Evolutionary conservation across 2,329 filamentous ascomycete species (phyloP).

Genomic region (Alternaria dauci): DNA sequence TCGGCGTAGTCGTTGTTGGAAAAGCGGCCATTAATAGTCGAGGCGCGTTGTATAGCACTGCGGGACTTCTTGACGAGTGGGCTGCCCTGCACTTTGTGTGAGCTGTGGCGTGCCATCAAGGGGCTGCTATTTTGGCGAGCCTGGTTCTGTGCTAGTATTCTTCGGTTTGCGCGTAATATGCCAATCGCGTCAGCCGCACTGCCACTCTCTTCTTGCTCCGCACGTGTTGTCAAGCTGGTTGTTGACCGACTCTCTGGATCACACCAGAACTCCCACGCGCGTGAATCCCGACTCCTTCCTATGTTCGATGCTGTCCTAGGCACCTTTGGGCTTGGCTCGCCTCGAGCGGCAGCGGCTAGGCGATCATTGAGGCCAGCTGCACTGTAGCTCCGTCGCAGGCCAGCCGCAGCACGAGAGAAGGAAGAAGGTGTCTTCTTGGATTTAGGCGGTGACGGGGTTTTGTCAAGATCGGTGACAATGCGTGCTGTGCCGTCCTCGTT

Average conservation of each 20-base stretch:
- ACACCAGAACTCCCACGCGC: constrained; percentile 91
- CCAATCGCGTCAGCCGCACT: constrained; percentile 84
- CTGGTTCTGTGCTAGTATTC: constrained; percentile 61
- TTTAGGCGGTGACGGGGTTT: constrained; percentile 72
- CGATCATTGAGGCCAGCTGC: constrained; percentile 59
- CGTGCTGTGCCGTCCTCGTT: constrained; percentile 92
- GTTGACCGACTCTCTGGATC: constrained; percentile 77
- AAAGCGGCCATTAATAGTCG: constrained; percentile 47
- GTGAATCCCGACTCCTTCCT: constrained; percentile 83
- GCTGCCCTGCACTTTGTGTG: constrained; percentile 40
- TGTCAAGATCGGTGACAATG: constrained; percentile 73
- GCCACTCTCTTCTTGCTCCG: constrained; percentile 80
- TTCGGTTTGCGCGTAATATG: constrained; percentile 74
- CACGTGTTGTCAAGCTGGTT: constrained; percentile 76
- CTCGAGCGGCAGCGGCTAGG: constrained; percentile 37
- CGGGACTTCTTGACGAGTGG: constrained; percentile 49
- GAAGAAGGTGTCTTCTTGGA: constrained; percentile 58
- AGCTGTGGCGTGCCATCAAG: constrained; percentile 37
- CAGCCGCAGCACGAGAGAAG: constrained; percentile 54
- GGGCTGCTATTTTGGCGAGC: constrained; percentile 72
- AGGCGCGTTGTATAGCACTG: constrained; percentile 46
- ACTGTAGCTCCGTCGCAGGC: constrained; percentile 75
- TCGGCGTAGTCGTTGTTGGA: constrained; percentile 33
- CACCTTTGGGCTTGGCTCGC: constrained; percentile 45
- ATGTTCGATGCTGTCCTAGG: constrained; percentile 64